These are phyloP conservation scores for Rheum nobile DNA, from an alignment of 148 eudicot genomes.

Conservation along the genomic window DNA sequence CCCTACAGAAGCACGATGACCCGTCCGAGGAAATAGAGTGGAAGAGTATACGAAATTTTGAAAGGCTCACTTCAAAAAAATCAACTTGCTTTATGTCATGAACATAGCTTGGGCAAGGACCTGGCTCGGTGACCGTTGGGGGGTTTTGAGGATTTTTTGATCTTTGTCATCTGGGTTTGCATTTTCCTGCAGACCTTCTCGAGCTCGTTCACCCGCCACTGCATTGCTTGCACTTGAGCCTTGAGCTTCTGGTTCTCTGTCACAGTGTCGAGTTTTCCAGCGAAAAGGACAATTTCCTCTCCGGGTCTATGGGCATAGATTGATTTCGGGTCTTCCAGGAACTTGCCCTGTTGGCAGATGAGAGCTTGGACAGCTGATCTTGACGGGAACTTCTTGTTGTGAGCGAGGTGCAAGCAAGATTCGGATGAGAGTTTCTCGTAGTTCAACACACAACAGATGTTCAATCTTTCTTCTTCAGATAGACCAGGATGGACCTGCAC, in stretches of 20 bases:
- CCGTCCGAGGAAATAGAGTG: background rate
- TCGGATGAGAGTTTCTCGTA: conserved; percentile 64
- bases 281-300: conserved; percentile 32
- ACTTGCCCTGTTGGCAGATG: conserved; percentile 40
- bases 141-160: conserved; percentile 41
- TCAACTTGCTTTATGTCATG: conserved; percentile 18
- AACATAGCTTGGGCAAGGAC: conserved; percentile 61
- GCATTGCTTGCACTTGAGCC: conserved; percentile 59
- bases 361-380: conserved; percentile 42
- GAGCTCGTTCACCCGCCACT: conserved; percentile 56
- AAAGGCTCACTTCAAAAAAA: background rate
- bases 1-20: too few relatives aligned
- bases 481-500: conserved; percentile 56
- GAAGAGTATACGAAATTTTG: background rate
- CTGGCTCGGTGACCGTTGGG: conserved; percentile 26
- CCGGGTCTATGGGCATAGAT: conserved; percentile 8
- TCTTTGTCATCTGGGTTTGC: conserved; percentile 64
- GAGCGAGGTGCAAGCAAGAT: conserved; percentile 37
- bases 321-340: conserved; percentile 20
- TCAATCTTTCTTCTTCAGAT: conserved; percentile 54
- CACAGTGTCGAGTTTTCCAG: conserved; percentile 29
- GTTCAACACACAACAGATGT: conserved; percentile 39
- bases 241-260: conserved; percentile 50
- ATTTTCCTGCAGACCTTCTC: conserved; percentile 65
- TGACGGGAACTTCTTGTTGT: conserved; percentile 49